Percentiles rank a stretch among this genome's conserved stretches.
phyloP scores from a whole-genome alignment of 2,329 filamentous ascomycete genomes.

The Plectosphaerella cucumerina region DNA sequence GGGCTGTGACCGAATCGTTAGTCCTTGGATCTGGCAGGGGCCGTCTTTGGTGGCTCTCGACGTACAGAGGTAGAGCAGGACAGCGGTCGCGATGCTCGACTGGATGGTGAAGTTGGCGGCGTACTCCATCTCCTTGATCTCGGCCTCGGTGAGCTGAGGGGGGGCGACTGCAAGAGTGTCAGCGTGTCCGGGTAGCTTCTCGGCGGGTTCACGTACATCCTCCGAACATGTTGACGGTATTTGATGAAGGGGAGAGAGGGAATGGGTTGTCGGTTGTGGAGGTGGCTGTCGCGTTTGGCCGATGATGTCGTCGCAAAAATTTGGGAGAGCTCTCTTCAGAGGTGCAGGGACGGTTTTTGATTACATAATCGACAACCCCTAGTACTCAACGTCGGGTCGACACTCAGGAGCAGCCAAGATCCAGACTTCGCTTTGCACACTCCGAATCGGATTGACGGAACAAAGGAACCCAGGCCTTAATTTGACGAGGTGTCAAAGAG shows the following conservation, averaged over 20 bases:
- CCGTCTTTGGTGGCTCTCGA: conserved; percentile 1
- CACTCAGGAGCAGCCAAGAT: too few species aligned
- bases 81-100: conserved; percentile 59
- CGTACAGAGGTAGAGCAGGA: conserved; percentile 75
- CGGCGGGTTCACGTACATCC: conserved; percentile 43
- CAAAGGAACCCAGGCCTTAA: too few species aligned
- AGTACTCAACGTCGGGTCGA: too few species aligned
- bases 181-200: neutral
- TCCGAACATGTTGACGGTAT: conserved; percentile 54
- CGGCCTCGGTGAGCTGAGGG: conserved; percentile 64
- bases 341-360: too few species aligned
- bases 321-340: neutral
- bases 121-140: conserved; percentile 66
- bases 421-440: too few species aligned
- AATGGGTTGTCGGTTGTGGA: neutral
- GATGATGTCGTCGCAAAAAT: conserved; percentile 5
- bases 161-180: conserved; percentile 49
- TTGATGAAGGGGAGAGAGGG: neutral
- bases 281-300: conserved; percentile 1
- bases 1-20: conserved; percentile 35
- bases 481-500: too few species aligned
- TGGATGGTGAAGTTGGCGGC: conserved; percentile 65
- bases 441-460: too few species aligned
- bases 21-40: neutral
- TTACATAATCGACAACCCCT: too few species aligned